Evolutionary conservation across 305 asterid genomes (phyloP).

Genomic region (Fraxinus platypoda): DNA sequence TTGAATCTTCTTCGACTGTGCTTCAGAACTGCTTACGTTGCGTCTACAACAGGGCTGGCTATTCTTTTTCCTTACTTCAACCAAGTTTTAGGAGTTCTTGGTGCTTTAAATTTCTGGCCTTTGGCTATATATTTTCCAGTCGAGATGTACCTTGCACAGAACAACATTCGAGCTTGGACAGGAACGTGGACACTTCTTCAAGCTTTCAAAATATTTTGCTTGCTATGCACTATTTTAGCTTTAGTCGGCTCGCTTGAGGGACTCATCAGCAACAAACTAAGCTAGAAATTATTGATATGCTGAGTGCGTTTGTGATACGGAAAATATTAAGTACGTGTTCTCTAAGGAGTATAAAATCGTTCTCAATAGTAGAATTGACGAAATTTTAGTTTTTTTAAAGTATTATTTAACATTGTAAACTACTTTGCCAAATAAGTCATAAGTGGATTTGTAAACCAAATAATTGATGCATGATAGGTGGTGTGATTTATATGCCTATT

Average conservation of each 20-base stretch:
- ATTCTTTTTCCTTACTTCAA: conserved; percentile 73
- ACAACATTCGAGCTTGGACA: conserved; percentile 51
- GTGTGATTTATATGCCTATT: background rate
- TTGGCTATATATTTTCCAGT: conserved; percentile 68
- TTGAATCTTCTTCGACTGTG: conserved; percentile 54
- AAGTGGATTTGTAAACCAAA: background rate
- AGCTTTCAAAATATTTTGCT: conserved; percentile 39
- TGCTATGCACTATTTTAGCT: conserved; percentile 42
- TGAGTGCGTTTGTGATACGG: background rate
- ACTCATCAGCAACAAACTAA: conserved; percentile 40
- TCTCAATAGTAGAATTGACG: background rate
- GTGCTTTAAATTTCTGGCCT: conserved; percentile 72
- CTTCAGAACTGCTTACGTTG: conserved; percentile 54
- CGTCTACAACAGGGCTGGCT: conserved; percentile 56
- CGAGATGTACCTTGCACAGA: conserved; percentile 58
- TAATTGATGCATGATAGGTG: background rate
- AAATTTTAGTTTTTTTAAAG: background rate
- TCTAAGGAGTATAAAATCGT: background rate
- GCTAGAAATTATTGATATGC: conserved; percentile 15
- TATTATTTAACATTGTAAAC: background rate
- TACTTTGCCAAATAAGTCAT: background rate
- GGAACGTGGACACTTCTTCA: conserved; percentile 52
- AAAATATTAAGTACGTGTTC: background rate
- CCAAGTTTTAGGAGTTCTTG: conserved; percentile 64
- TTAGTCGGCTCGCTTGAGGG: conserved; percentile 59